These are phyloP conservation scores for Populus simonii DNA, from an alignment of 345 rosid genomes.

Conservation along the genomic window DNA sequence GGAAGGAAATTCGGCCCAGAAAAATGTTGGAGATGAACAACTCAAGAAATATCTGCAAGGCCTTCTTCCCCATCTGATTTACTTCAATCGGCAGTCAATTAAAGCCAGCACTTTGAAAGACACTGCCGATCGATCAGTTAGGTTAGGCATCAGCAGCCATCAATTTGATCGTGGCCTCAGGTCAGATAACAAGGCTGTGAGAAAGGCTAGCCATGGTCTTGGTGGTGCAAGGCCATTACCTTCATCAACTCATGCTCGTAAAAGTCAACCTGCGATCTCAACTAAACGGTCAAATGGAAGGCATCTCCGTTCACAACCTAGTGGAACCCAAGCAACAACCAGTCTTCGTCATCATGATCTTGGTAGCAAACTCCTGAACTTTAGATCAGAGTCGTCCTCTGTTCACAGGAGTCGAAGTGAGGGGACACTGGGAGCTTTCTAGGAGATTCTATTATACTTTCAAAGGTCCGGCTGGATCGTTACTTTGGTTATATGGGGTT, in stretches of 20 bases:
- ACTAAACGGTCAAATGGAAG: slow-evolving; percentile 51
- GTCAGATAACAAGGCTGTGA: slow-evolving; percentile 53
- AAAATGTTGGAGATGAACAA: slow-evolving; percentile 92
- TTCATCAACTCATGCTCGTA: slow-evolving; percentile 44
- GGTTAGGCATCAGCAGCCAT: slow-evolving; percentile 56
- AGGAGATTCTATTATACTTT: not conserved
- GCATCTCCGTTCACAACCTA: slow-evolving; percentile 53
- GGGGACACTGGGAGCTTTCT: slow-evolving; percentile 35
- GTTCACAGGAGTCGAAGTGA: slow-evolving; percentile 75
- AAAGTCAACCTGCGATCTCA: slow-evolving; percentile 35
- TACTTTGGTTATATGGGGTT: not conserved
- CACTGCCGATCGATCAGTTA: slow-evolving; percentile 55
- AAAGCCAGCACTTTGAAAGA: slow-evolving; percentile 58
- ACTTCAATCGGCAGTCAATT: slow-evolving; percentile 71
- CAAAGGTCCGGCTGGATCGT: not conserved
- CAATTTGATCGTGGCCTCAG: slow-evolving; percentile 61
- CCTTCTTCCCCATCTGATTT: slow-evolving; percentile 76
- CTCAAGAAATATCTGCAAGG: slow-evolving; percentile 74
- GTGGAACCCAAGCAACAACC: slow-evolving; percentile 45
- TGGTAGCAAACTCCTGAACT: slow-evolving; percentile 42
- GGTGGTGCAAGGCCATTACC: slow-evolving; percentile 38
- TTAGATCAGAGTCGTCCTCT: slow-evolving; percentile 47
- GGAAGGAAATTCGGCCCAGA: slow-evolving; percentile 97
- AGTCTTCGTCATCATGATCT: slow-evolving; percentile 42
- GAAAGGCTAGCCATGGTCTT: slow-evolving; percentile 59